Evolutionary conservation across 495 filamentous ascomycete species (phyloP).

Genomic region (Aspergillus ellipticus): DNA sequence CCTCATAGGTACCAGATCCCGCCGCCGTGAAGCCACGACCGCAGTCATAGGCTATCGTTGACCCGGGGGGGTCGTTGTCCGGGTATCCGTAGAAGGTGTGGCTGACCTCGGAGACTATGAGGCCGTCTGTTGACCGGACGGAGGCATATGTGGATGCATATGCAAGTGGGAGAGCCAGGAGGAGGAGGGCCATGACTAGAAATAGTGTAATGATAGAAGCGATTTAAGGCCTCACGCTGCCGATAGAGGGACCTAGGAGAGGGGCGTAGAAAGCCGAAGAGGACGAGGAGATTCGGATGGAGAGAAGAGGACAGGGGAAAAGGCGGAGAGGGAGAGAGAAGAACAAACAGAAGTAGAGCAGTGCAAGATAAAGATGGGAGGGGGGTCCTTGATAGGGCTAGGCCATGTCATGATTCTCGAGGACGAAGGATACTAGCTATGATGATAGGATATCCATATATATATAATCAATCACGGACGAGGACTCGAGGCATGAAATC

Average conservation of each 20-base stretch:
- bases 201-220: not conserved
- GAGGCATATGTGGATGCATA: not conserved
- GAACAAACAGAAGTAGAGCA: too few relatives aligned
- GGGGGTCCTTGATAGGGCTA: not conserved
- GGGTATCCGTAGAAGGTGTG: slow-evolving; percentile 35
- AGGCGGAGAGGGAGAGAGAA: not conserved
- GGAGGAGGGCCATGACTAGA: not conserved
- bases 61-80: slow-evolving; percentile 38
- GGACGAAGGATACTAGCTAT: not conserved
- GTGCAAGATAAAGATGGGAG: not conserved
- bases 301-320: not conserved
- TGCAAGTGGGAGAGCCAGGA: not conserved
- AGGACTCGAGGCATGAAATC: too few relatives aligned
- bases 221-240: not conserved
- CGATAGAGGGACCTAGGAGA: not conserved
- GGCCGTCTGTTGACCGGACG: not conserved
- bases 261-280: not conserved
- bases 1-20: slow-evolving; percentile 35
- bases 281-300: not conserved
- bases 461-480: too few relatives aligned
- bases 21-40: slow-evolving; percentile 28
- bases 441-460: too few relatives aligned
- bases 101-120: slow-evolving; percentile 3
- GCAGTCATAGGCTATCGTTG: slow-evolving; percentile 34
- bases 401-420: not conserved